phyloP scores from a whole-genome alignment of 2,329 filamentous ascomycete genomes.

The Albophoma yamanashiensis region DNA sequence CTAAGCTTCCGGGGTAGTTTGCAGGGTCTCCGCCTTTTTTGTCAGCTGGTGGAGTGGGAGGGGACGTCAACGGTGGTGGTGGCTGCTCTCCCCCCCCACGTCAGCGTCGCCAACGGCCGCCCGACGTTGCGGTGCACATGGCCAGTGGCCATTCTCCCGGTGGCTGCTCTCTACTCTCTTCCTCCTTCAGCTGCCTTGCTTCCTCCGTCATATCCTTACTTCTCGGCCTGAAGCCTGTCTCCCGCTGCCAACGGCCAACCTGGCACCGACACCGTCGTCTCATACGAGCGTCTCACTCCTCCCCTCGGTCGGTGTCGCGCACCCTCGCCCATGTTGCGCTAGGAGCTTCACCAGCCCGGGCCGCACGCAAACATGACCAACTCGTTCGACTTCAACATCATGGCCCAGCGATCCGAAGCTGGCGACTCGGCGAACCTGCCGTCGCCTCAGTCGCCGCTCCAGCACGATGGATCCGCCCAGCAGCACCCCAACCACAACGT shows the following conservation, averaged over 20 bases:
- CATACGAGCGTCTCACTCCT: not conserved
- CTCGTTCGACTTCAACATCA: constrained; percentile 13
- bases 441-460: constrained; percentile 13
- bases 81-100: not conserved
- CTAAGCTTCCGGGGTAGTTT: not conserved
- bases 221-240: not conserved
- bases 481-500: constrained; percentile 21
- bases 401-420: constrained; percentile 7
- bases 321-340: not conserved
- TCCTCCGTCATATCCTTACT: not conserved
- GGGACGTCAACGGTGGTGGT: not conserved
- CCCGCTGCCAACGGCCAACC: not conserved
- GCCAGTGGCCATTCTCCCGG: not conserved
- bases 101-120: not conserved
- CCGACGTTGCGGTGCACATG: not conserved
- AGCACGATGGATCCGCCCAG: constrained; percentile 8
- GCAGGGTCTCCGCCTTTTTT: not conserved
- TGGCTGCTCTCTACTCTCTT: no score
- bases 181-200: not conserved
- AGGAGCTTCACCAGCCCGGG: not conserved
- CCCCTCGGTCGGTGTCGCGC: not conserved
- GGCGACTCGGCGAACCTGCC: constrained; percentile 10
- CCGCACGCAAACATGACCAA: constrained; percentile 1
- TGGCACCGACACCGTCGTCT: not conserved
- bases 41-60: not conserved